Percentiles rank a stretch among this genome's conserved stretches.
phyloP scores from a whole-genome alignment of 2,329 filamentous ascomycete species.

The Phyllosticta ampelicida region DNA sequence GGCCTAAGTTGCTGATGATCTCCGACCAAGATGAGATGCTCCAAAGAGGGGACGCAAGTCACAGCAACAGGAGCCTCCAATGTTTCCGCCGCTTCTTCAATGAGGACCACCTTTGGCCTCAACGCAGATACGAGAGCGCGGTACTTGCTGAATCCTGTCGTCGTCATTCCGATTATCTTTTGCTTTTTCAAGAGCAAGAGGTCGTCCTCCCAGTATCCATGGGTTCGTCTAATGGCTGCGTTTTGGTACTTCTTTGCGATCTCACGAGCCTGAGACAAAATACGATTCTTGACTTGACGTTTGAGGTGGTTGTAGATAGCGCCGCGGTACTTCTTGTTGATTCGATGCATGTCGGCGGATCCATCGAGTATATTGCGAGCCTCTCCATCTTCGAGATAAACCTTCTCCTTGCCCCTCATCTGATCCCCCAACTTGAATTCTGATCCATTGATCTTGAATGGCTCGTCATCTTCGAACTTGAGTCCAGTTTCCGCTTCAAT shows the following conservation, averaged over 20 bases:
- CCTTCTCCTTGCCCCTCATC: constrained; percentile 22
- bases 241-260: constrained; percentile 41
- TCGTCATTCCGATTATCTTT: constrained; percentile 58
- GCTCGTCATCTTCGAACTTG: constrained; percentile 42
- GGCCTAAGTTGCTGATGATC: constrained; percentile 73
- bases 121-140: constrained; percentile 57
- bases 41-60: constrained; percentile 49
- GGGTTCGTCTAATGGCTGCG: constrained; percentile 43
- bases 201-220: constrained; percentile 50
- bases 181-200: constrained; percentile 49
- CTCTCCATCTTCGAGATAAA: constrained; percentile 18
- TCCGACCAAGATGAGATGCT: constrained; percentile 60
- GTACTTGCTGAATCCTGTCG: constrained; percentile 73
- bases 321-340: constrained; percentile 47
- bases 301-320: constrained; percentile 58
- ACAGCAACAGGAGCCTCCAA: constrained; percentile 53
- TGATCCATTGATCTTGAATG: constrained; percentile 25
- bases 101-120: constrained; percentile 56
- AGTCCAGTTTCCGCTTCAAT: constrained; percentile 46
- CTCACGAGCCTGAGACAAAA: constrained; percentile 38
- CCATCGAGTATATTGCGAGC: constrained; percentile 28
- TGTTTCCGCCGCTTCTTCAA: constrained; percentile 74
- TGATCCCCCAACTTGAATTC: constrained; percentile 28
- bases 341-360: constrained; percentile 48
- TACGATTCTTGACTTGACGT: constrained; percentile 38